Evolutionary conservation across 2,329 filamentous ascomycete genomes (phyloP).

Genomic region (Xylariaceae sp.): DNA sequence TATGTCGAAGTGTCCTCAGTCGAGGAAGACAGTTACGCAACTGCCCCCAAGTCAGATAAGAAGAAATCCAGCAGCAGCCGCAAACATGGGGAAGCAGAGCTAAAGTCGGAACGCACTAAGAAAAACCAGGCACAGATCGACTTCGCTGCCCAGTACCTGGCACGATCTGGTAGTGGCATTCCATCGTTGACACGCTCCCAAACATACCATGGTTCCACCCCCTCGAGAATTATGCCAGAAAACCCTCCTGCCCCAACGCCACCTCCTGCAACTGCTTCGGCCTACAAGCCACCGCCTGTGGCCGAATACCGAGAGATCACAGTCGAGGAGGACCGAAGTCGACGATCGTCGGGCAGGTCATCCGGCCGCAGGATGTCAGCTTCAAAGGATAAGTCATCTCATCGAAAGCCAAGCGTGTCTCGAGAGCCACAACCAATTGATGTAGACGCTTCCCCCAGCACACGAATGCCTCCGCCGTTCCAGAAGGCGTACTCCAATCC

Average conservation of each 20-base stretch:
- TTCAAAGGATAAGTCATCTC: constrained; percentile 25
- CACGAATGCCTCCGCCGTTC: constrained; percentile 12
- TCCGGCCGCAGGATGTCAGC: constrained; percentile 24
- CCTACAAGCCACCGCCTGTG: constrained; percentile 20
- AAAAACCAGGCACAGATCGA: constrained; percentile 24
- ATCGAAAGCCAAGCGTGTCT: constrained; percentile 21
- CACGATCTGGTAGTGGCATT: constrained; percentile 20
- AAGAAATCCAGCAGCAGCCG: constrained; percentile 24
- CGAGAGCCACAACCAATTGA: constrained; percentile 20
- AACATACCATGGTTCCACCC: constrained; percentile 18
- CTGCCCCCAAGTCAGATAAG: constrained; percentile 18
- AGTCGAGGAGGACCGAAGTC: constrained; percentile 20
- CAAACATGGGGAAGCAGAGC: constrained; percentile 20
- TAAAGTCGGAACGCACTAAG: neutral
- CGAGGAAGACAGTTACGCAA: constrained; percentile 15
- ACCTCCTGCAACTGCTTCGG: constrained; percentile 19
- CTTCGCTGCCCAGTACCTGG: constrained; percentile 23
- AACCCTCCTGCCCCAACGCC: constrained; percentile 27
- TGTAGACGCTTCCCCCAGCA: constrained; percentile 11
- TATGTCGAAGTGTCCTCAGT: constrained; percentile 2
- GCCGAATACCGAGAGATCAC: constrained; percentile 3
- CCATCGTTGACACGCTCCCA: constrained; percentile 11
- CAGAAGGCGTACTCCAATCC: constrained; percentile 14
- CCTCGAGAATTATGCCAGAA: neutral
- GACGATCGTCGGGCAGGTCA: constrained; percentile 19